Conservation (phyloP, 331 rosid genomes). For the Quercus phellos region DNA sequence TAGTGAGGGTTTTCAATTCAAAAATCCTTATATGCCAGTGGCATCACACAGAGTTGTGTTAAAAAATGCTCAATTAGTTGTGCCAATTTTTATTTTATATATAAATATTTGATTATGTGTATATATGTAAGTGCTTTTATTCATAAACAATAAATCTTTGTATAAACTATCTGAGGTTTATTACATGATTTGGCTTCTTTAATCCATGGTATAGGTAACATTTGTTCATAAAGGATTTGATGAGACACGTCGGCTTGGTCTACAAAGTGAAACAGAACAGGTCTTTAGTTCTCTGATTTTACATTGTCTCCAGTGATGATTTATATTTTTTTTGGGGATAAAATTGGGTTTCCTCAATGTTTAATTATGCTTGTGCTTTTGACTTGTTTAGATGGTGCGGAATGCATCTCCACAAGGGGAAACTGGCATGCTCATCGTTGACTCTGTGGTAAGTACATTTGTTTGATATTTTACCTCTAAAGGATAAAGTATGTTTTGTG, state of each 20-base stretch:
- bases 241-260: conserved; percentile 94
- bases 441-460: conserved; percentile 69
- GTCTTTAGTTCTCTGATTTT: conserved; percentile 32
- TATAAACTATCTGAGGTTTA: not conserved
- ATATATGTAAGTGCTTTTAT: no score
- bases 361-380: conserved; percentile 13
- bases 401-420: conserved; percentile 72
- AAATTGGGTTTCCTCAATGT: conserved; percentile 14
- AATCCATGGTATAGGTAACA: conserved; percentile 53
- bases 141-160: not conserved
- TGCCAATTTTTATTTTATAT: not conserved
- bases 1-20: not conserved
- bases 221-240: conserved; percentile 96
- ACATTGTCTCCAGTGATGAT: not conserved
- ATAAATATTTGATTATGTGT: no score
- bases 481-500: not conserved
- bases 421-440: conserved; percentile 98
- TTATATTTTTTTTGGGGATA: not conserved
- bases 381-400: conserved; percentile 64
- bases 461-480: not conserved
- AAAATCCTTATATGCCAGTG: not conserved
- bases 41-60: not conserved
- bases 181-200: conserved; percentile 4
- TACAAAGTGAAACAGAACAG: conserved; percentile 86
- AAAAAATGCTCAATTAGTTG: not conserved